Evolutionary conservation across 1,284 basidiomycete species (phyloP), one percentile per base, ranked within the genome.

Genomic region (Trametes sp.): DNA sequence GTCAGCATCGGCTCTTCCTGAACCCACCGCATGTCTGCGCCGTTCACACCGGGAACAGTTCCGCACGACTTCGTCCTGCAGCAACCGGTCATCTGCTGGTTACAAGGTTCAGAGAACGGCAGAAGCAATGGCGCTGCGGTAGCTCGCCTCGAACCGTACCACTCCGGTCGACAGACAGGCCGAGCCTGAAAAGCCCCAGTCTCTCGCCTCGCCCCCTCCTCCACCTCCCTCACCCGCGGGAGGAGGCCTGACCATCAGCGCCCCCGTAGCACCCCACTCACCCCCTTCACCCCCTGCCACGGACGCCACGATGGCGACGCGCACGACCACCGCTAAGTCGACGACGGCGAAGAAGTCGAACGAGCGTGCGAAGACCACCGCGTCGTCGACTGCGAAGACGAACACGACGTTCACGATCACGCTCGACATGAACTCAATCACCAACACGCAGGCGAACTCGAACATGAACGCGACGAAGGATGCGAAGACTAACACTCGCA

Each of bases 391-490:
- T 9, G 26, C 51, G 35, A 53, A 16, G 2, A 41, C 51, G 24
- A 53, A 53, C 36, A 41, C 51, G 14, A 53, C 35, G 35, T 19
- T 53, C 51, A 53, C 51, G 51, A 19, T 53, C 14, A 26, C 24
- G 29, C 24, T 53, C 23, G 31, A 53, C 35, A 13, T 53, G 13
- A 29, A 14, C 35, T 23, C 51, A 1, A 21, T 38, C 35, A 24
- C 51, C 5, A 52, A 38, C 35, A 29, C 21, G 11, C 5, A 26
- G 5, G 28, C 51, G 11, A 26, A 14, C 13, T 19, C 51, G n/a
- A 51, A 51, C 26, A 26, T 35, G 0, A 38, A 41, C 36, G 5
- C 23, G 11, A 52, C 36, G 21, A 36, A 23, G 33, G 11, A 35
- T 21, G 21, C 19, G 31, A 52, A 52, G 21, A 23, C 19, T 19